Evolutionary conservation across 495 filamentous ascomycete species (phyloP), one percentile per base, ranked within the genome.

Genomic region (Poronia punctata): DNA sequence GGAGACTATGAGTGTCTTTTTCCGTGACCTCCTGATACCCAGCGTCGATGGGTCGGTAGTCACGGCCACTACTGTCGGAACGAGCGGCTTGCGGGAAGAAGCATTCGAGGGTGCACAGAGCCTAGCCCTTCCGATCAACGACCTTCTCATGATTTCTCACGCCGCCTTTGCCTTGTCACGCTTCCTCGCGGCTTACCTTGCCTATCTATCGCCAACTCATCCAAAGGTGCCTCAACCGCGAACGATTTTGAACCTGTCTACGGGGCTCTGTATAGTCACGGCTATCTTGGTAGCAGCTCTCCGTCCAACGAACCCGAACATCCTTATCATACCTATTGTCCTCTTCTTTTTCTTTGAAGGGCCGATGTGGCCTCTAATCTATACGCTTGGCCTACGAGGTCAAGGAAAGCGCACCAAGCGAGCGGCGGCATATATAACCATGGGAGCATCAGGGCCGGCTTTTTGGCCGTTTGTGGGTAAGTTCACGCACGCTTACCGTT

Each of bases 351-450:
- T 83, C 59, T 80, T 78, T 50, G 83, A 85, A 57, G 79, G 75
- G 2, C 76, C 72, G 35, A 74, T 82, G 58, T 88, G 81, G 68
- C 81, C 84, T 0, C 75, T 83, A 5, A 78, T 85, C 38, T 84
- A 83, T 60, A 70, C 77, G 3, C 67, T 87, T 2, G 74, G 76
- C 3, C 67, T 89, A 20, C 74, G 83, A 31, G 82, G 83, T 1
- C 72, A 87, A 17, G 84, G 83, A 4, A 68, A 71, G 9, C 71
- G 79, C 41, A 86, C 82, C 1, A 88, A 88, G 59, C 68, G 75
- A 12, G 82, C 78, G 8, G 76, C 79, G 1, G 80, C 76, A 3
- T 78, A 71, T 59, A 58, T 87, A 27, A 82, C 84, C 0, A 77
- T 82, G 47, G 75, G 75, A 15, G 75, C 77, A 18, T 76, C 66